phyloP scores from a whole-genome alignment of 768 basidiomycete species.

The Panellus pusillus region DNA sequence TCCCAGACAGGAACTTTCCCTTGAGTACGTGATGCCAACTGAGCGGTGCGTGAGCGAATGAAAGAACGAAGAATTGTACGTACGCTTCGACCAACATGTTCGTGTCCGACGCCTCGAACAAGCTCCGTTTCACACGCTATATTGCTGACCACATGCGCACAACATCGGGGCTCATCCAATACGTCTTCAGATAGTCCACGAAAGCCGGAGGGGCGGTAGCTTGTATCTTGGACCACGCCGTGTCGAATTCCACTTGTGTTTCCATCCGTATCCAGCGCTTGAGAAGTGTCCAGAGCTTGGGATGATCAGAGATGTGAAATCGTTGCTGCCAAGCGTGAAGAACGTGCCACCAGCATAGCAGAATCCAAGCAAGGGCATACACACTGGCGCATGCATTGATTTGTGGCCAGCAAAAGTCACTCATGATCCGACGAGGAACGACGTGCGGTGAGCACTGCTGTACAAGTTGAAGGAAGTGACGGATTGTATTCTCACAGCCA shows the following conservation, averaged over 20 bases:
- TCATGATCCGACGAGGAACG: slow-evolving; percentile 1
- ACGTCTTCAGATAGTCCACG: slow-evolving; percentile 20
- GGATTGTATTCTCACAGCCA: slow-evolving; percentile 20
- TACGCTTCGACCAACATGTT: slow-evolving; percentile 30
- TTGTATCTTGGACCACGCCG: slow-evolving; percentile 19
- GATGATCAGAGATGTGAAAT: background rate
- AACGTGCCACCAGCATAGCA: slow-evolving; percentile 33
- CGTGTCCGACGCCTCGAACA: slow-evolving; percentile 22
- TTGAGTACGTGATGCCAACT: slow-evolving; percentile 30
- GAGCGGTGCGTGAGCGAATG: too few species aligned
- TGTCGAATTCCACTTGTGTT: slow-evolving; percentile 19
- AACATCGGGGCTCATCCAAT: slow-evolving; percentile 19
- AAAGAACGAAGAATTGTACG: background rate
- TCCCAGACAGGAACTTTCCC: slow-evolving; percentile 24
- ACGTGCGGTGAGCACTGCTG: background rate
- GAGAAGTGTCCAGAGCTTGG: slow-evolving; percentile 22
- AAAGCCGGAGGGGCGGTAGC: slow-evolving; percentile 2
- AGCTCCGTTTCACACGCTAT: slow-evolving; percentile 8
- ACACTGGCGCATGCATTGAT: background rate
- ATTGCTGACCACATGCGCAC: slow-evolving; percentile 27
- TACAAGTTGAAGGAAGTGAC: slow-evolving; percentile 8
- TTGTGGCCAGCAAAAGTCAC: slow-evolving; percentile 11
- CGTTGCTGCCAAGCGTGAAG: slow-evolving; percentile 32
- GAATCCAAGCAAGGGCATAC: background rate
- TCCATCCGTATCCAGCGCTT: slow-evolving; percentile 24